Conservation (phyloP, 2,329 filamentous ascomycete species). For the Colletotrichum caudatum region DNA sequence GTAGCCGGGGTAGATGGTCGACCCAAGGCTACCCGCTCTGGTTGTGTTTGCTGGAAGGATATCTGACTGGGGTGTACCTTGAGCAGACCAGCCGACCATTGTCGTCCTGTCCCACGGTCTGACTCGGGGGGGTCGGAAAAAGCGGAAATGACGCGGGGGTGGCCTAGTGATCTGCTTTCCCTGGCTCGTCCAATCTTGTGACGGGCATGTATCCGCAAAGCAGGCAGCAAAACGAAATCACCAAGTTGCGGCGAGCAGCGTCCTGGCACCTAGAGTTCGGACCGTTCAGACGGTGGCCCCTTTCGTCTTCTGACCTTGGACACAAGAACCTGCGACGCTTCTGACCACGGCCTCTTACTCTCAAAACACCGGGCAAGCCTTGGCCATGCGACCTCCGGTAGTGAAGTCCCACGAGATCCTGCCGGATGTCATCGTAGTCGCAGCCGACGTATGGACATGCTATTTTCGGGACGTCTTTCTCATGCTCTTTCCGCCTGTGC, state of each 20-base stretch:
- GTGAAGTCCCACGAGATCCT: no score
- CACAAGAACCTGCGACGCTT: no score
- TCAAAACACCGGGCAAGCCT: no score
- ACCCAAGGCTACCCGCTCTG: no score
- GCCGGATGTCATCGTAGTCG: no score
- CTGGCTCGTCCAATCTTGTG: conserved; percentile 1
- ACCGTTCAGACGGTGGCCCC: background rate
- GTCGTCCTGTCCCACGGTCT: background rate
- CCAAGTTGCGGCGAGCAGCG: conserved; percentile 3
- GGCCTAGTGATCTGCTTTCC: background rate
- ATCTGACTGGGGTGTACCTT: background rate
- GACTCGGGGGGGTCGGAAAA: background rate
- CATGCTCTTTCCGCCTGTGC: no score
- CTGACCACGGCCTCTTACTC: no score
- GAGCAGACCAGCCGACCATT: background rate
- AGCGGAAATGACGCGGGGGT: background rate
- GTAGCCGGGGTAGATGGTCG: background rate
- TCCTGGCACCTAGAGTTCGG: background rate
- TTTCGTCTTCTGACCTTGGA: background rate
- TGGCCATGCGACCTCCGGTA: no score
- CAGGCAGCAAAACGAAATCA: background rate
- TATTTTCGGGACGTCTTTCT: no score
- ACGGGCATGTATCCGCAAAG: background rate
- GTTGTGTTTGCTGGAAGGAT: background rate
- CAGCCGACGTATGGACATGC: no score